Base-by-base conservation (phyloP, 2,329 filamentous ascomycete genomes). In the Ilyonectria mors-panacis region DNA sequence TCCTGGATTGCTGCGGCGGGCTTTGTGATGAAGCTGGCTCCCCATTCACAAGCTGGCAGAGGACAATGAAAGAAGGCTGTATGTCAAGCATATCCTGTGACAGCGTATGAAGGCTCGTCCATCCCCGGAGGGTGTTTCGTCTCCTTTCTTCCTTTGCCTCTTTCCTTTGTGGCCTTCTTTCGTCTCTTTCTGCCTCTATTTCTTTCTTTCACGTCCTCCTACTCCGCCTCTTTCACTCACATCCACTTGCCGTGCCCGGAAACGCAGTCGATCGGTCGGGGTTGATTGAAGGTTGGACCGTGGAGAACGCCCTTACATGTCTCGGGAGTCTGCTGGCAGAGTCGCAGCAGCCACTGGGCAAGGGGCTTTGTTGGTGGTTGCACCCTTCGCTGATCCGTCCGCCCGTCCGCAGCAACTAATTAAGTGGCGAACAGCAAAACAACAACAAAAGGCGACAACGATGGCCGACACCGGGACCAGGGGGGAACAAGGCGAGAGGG, bases 351-450 rank as follows among this genome's bases (percentile, higher is more conserved):
- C 67, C 63, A 63, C 58, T 50, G 30, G 56, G 42, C 64, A 61
- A 42, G 57, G 58, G 69, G 60, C 73, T 76, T 76, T 73, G 72
- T 74, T 71, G 63, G 66, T 62, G 72, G 75, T 75, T 73, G 73
- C 63, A 53, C 65, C 30, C 57, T 47, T 44, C 44, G 61, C 59
- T 56, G 65, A 44, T 60, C 65, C 60, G 65, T 68, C 65, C 57
- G 66, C 66, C 67, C 67, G 47, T 68, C 68, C 59, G 65, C 55
- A 63, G 58, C 61, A 64, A 54, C 59, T 26, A 70, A 50, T 35
- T 53, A 45, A 45, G 21, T 35, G 30, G 30, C 59, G 53, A 57
- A 35, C 58, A 56, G 47, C 63, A 65, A 59, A 19, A 54, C 51
- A 19, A 17, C 50, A 53, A 35, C 47, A 35, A 56, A 33, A 37